A percentile compares a stretch with the other conserved stretches of the same genome.
Conservation (phyloP, 1,284 basidiomycete genomes). For the Porodaedalea pini region DNA sequence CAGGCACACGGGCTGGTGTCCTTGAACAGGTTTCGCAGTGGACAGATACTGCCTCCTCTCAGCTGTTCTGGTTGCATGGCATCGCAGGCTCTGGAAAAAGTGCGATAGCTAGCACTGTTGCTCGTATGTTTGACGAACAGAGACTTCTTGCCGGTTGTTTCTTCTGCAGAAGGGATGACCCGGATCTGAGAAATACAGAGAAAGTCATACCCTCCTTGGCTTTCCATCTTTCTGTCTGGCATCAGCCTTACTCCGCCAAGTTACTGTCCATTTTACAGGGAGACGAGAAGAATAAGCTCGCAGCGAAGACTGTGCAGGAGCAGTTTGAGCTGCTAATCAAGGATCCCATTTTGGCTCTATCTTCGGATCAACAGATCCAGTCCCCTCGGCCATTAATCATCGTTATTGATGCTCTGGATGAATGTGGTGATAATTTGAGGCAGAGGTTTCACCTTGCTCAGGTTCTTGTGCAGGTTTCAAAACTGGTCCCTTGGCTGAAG, state of each 20-base stretch:
- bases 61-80: slow-evolving; percentile 9
- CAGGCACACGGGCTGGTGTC: background rate
- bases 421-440: slow-evolving; percentile 3
- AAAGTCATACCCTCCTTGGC: slow-evolving; percentile 5
- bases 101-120: slow-evolving; percentile 9
- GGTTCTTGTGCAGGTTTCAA: background rate
- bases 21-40: background rate
- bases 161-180: slow-evolving; percentile 13
- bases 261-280: background rate
- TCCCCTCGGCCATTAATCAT: slow-evolving; percentile 6
- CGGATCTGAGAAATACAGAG: background rate
- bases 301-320: background rate
- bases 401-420: slow-evolving; percentile 19
- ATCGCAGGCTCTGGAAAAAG: slow-evolving; percentile 17
- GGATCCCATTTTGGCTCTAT: background rate
- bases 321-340: slow-evolving; percentile 9
- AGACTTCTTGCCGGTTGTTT: slow-evolving; percentile 5
- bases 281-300: slow-evolving; percentile 5
- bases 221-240: slow-evolving; percentile 1
- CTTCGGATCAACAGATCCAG: background rate
- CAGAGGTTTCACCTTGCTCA: background rate
- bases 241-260: background rate
- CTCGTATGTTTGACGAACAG: background rate
- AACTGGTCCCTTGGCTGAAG: slow-evolving; percentile 8
- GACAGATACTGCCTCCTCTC: background rate